Evolutionary conservation across 495 filamentous ascomycete species (phyloP), one percentile per base, ranked within the genome.

Genomic region (Trichoderma reesei): DNA sequence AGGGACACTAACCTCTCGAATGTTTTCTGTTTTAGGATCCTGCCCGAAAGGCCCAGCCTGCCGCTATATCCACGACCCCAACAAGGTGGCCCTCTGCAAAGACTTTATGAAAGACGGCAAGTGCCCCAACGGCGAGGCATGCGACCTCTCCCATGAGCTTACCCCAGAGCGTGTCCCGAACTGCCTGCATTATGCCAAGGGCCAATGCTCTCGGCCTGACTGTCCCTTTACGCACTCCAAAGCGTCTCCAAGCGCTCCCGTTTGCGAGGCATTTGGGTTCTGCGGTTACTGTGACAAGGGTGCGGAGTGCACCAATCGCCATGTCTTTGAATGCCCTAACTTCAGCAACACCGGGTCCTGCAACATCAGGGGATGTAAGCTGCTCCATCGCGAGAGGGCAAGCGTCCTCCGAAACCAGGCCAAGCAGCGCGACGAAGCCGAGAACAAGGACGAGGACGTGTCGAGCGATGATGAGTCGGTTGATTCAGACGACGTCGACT

Each of bases 201-300:
- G 93, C 60, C 90, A 90, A 70, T 98, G 94, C 78, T 87, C 90
- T 69, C 97, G 97, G 71, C 72, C 84, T 63, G 79, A 89, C 66
- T 98, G 94, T 78, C 90, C 86, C 65, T 98, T 96, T 82, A 82
- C 90, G 65, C 94, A 98, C 77, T 83, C 92, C 65, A 85, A 86
- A 68, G 88, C 93, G 70, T 89, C 88, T 69, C 86, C 90, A 67
- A 81, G 84, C 68, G 91, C 93, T 44, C 87, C 83, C 8, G 89
- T 97, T 62, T 98, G 94, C 72, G 85, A 87, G 65, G 71, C 83
- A 13, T 98, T 98, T 77, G 92, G 89, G 20, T 85, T 84, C 18
- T 81, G 95, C 68, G 94, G 94, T 48, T 97, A 94, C 72, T 98
- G 94, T 78, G 87, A 89, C 63, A 90, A 91, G 72, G 94, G 94